phyloP scores from a whole-genome alignment of 2,329 filamentous ascomycete genomes.

The Fusarium oxysporum region DNA sequence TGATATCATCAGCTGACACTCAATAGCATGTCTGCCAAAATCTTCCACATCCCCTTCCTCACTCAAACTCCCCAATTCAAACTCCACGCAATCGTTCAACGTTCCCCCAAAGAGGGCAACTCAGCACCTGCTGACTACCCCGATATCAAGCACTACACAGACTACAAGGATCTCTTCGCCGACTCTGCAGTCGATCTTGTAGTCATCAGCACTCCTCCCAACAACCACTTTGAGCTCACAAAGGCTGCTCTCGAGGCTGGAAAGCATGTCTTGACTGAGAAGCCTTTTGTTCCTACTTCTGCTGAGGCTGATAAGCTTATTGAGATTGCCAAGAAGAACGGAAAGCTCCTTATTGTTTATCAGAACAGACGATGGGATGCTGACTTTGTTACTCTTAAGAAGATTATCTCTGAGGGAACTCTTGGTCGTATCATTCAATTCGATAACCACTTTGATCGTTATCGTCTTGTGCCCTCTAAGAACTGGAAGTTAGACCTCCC shows the following conservation, averaged over 20 bases:
- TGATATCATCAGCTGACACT: conserved; percentile 33
- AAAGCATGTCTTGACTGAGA: conserved; percentile 85
- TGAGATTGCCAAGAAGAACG: conserved; percentile 62
- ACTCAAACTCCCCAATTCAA: conserved; percentile 70
- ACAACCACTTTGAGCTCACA: conserved; percentile 75
- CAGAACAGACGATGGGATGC: conserved; percentile 83
- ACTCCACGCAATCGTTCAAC: conserved; percentile 81
- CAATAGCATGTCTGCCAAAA: conserved; percentile 72
- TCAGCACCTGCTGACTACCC: conserved; percentile 78
- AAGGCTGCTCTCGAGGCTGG: conserved; percentile 74
- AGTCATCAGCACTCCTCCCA: conserved; percentile 77
- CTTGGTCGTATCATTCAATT: conserved; percentile 82
- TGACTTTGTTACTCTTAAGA: conserved; percentile 77
- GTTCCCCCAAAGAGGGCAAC: conserved; percentile 71
- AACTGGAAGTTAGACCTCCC: conserved; percentile 75
- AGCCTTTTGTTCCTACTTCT: conserved; percentile 81
- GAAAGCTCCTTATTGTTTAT: conserved; percentile 73
- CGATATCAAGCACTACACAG: conserved; percentile 71
- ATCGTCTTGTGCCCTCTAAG: conserved; percentile 68
- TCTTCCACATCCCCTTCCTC: conserved; percentile 88
- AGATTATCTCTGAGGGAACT: conserved; percentile 67
- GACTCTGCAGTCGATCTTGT: conserved; percentile 76
- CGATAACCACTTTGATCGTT: conserved; percentile 84
- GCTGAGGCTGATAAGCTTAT: conserved; percentile 75
- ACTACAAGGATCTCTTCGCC: conserved; percentile 70